Conservation (phyloP, 495 filamentous ascomycete genomes). For the Parathielavia appendiculata region DNA sequence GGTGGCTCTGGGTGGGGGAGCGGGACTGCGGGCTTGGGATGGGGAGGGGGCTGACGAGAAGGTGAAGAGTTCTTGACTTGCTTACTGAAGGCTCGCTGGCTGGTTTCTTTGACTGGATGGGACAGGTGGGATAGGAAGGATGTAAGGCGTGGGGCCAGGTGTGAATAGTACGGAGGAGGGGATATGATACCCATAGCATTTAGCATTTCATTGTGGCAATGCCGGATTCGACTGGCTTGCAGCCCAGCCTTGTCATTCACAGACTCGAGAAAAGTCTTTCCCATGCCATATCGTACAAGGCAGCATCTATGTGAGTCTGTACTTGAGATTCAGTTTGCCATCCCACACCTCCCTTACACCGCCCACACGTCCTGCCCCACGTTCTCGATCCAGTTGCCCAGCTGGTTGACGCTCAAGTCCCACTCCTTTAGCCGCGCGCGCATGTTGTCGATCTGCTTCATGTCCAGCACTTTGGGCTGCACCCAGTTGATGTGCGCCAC, state of each 20-base stretch:
- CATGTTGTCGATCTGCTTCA: conserved; percentile 95
- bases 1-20: conserved; percentile 36
- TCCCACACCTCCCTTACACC: conserved; percentile 42
- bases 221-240: neutral
- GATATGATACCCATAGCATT: neutral
- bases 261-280: conserved; percentile 2
- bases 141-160: neutral
- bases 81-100: no score
- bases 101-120: no score
- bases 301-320: neutral
- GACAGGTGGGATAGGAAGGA: neutral
- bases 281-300: conserved; percentile 9
- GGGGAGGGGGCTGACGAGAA: conserved; percentile 15
- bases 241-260: conserved; percentile 5
- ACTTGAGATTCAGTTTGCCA: neutral
- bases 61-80: conserved; percentile 20
- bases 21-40: neutral
- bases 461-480: conserved; percentile 94
- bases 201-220: neutral
- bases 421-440: conserved; percentile 79
- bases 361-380: conserved; percentile 89
- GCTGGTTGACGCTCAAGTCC: conserved; percentile 89
- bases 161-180: no score
- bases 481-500: conserved; percentile 97
- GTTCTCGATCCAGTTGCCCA: conserved; percentile 91